Base-by-base conservation (phyloP, 2,329 filamentous ascomycete genomes). In the Arachnomyces sp. region DNA sequence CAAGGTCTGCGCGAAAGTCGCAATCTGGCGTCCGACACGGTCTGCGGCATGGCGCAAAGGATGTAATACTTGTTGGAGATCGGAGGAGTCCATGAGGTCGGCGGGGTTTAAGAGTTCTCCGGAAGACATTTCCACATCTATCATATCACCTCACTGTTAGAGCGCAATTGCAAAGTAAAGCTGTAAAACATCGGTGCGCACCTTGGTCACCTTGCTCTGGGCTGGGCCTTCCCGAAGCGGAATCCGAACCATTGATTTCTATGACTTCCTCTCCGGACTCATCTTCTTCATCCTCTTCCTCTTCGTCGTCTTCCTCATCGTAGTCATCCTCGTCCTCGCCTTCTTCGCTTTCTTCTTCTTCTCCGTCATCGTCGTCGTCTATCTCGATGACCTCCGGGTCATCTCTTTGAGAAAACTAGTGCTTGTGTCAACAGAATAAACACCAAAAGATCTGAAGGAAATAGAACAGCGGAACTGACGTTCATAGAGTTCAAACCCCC, bases 1-100 rank as follows among this genome's bases (percentile, higher is more conserved):
- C 15, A 95, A 74, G 38, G 78, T 77, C 56, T 84, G 82, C 29
- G 89, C 88, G 57, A 95, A 95, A 33, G 79, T 75, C 65, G 95
- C 87, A 44, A 94, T 86, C 62, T 95, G 87, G 46, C 81, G 78
- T 37, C 84, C 84, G 25, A 86, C 79, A 32, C 77, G 74, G 49
- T 86, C 77, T 44, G 78, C 79, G 51, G 80, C 78, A 48, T 75
- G 72, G 57, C 77, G 77, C 48, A 84, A 65, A 13, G 77, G 77
- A 49, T 77, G 73, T 21, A 81, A 61, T 25, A 72, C 69, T 51
- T 75, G 66, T 39, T 67, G 65, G 14, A 72, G 63, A 46, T 70
- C 67, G 16, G 68, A 63, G 12, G 65, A 62, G 28, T 68, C 69
- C 40, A 68, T 64, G 30, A 67, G 55, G 25, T 54, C 44, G 38